phyloP scores from a whole-genome alignment of 2,329 filamentous ascomycete species.

The Cladosporium velox region DNA sequence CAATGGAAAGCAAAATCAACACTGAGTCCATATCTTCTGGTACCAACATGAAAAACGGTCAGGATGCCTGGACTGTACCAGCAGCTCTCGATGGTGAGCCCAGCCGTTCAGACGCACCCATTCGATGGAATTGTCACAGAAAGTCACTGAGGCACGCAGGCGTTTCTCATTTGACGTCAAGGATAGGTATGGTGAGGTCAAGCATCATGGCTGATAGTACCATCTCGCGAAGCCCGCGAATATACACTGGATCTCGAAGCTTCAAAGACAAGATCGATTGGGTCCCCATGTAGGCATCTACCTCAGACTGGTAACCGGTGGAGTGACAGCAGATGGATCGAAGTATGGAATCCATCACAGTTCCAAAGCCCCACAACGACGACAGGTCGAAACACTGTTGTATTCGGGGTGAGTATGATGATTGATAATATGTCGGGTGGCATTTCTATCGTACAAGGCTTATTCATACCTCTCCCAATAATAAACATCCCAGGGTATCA shows the following conservation, averaged over 20 bases:
- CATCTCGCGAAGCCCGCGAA: not conserved
- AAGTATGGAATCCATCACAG: not conserved
- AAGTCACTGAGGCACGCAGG: not conserved
- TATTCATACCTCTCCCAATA: constrained; percentile 3
- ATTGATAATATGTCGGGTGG: not conserved
- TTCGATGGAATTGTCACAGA: not conserved
- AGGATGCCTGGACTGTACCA: not conserved
- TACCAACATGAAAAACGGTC: not conserved
- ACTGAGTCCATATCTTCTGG: not conserved
- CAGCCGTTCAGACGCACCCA: not conserved
- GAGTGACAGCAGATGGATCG: not conserved
- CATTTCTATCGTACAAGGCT: not conserved
- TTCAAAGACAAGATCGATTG: not conserved
- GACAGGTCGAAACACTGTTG: not conserved
- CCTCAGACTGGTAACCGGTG: not conserved
- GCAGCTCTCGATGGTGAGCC: not conserved
- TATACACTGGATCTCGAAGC: not conserved
- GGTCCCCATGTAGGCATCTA: not conserved
- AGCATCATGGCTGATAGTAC: not conserved
- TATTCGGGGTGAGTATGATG: not conserved
- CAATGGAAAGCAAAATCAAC: not conserved
- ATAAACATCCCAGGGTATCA: constrained; percentile 9
- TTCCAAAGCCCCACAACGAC: not conserved
- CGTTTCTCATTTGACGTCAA: too few relatives aligned
- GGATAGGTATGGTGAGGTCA: too few relatives aligned